Evolutionary conservation across 139 green algal genomes (phyloP).

Genomic region (Micractinium sp.): DNA sequence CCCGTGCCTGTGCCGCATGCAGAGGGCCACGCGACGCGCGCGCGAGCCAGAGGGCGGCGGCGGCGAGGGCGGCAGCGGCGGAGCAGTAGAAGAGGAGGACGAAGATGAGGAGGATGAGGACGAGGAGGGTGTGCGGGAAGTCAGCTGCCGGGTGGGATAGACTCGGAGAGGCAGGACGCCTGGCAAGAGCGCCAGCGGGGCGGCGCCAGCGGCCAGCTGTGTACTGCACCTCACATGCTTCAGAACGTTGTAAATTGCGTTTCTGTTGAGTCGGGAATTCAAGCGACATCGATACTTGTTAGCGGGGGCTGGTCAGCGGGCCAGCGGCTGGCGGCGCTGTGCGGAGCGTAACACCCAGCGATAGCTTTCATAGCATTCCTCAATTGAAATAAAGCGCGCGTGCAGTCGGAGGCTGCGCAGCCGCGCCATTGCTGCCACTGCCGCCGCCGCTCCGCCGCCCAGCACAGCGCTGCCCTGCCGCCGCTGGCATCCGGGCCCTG

Average conservation of each 20-base stretch:
- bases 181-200: neutral
- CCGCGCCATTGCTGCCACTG: neutral
- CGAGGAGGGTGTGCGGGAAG: neutral
- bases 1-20: neutral
- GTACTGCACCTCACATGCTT: neutral
- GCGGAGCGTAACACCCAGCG: no score
- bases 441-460: neutral
- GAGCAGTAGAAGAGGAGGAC: neutral
- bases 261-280: neutral
- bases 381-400: neutral
- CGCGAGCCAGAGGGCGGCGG: neutral
- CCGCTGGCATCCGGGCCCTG: neutral
- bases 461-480: no score
- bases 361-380: neutral
- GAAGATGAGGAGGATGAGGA: conserved; percentile 1
- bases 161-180: no score
- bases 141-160: conserved; percentile 27
- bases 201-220: no score
- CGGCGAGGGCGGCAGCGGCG: neutral
- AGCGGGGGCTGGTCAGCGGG: neutral
- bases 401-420: neutral
- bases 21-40: neutral
- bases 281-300: neutral
- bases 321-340: neutral
- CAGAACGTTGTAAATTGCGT: neutral